Conservation (phyloP, 768 basidiomycete species). For the Leccinum incarnatum region DNA sequence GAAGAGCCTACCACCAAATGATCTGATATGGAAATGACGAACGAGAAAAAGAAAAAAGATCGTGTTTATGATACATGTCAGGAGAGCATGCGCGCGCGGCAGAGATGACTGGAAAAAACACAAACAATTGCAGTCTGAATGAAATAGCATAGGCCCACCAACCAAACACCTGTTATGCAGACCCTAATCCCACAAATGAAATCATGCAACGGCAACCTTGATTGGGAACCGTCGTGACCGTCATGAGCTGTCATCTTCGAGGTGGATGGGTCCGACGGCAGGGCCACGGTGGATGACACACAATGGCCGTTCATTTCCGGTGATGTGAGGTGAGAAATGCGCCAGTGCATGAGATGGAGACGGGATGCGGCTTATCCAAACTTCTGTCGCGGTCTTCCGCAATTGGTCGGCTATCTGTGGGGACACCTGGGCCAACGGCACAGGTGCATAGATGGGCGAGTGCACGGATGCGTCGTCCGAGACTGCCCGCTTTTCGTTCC, state of each 20-base stretch:
- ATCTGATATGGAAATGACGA: not conserved
- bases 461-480: slow-evolving; percentile 2
- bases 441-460: slow-evolving; percentile 61
- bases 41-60: not conserved
- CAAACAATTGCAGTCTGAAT: slow-evolving; percentile 3
- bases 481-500: slow-evolving; percentile 6
- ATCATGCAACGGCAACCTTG: not conserved
- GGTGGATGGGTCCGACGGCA: slow-evolving; percentile 23
- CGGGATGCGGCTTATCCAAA: slow-evolving; percentile 49
- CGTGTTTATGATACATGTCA: not conserved
- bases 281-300: not conserved
- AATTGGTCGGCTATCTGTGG: slow-evolving; percentile 48
- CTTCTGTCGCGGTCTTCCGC: slow-evolving; percentile 58
- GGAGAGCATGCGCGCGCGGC: not conserved
- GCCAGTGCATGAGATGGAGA: not conserved
- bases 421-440: slow-evolving; percentile 56
- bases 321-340: not conserved
- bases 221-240: not conserved
- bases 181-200: not conserved
- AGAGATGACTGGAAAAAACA: slow-evolving; percentile 1
- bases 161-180: not conserved
- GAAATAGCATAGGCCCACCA: not conserved
- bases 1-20: not conserved
- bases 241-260: slow-evolving; percentile 14
- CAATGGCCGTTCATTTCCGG: slow-evolving; percentile 1